Base-by-base conservation (phyloP, 495 filamentous ascomycete species). In the Diplogelasinospora grovesii region DNA sequence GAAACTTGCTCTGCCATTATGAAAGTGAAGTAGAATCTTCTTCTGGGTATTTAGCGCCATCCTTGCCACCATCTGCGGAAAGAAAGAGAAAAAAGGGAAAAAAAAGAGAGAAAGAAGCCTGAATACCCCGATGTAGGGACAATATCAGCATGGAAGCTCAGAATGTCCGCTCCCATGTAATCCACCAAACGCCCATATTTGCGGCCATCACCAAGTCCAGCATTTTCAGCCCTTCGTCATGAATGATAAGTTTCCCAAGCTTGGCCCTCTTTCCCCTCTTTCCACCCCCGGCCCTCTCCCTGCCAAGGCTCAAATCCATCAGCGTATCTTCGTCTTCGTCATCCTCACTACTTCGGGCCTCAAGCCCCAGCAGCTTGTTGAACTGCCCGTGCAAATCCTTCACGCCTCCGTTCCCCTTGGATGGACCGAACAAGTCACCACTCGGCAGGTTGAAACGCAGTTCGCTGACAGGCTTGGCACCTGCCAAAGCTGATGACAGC, bases 221-320 rank as follows among this genome's bases (percentile, higher is more conserved):
- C 92, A 98, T 96, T 64, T 93, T 93, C 40, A 95, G 66, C 0
- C 92, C 92, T 49, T 94, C 90, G 47, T 90, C 81, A 48, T 89
- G 81, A 18, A 97, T 75, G 23, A 98, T 84, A 40, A 96, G 57
- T 63, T 96, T 98, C 1, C 90, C 90, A 53, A 98, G 68, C 63
- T 97, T 96, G 0, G 85, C 90, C 46, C 86, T 78, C 54, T 83
- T 89, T 1, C 88, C 88, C 30, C 79, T 72, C 52, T 85, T 81
- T 0, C 87, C 88, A 15, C 89, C 89, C 0, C 87, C 88, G 0
- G 88, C 73, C 34, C 66, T 70, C 60, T 95, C 89, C 43, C 75
- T 73, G 0, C 86, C 89, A 3, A 94, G 68, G 8, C 75, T 81
- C 3, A 93, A 53, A 52, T 89, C 84, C 32, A 92, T 57, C 3